Evolutionary conservation across 2,329 filamentous ascomycete genomes (phyloP), one percentile per base, ranked within the genome.

Genomic region (Rutstroemia sp.): DNA sequence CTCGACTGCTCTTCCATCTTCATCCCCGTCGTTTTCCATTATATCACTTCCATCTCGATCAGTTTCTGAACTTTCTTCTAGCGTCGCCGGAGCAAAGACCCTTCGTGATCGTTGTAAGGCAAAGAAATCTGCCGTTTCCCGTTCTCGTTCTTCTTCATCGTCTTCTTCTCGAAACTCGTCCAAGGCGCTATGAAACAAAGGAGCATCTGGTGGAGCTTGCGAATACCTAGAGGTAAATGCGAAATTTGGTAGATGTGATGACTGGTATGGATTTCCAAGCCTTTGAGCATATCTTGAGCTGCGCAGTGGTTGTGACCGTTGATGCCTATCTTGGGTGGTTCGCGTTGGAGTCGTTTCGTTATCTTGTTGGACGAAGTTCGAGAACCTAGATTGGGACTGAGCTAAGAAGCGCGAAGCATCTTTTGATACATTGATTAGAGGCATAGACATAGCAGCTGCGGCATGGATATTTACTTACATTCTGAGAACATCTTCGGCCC

Each of bases 381-480:
- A 89, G 67, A 97, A 78, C 61, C 90, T 87, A 60, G 92, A 95
- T 77, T 96, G 92, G 64, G 92, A 96, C 81, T 97, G 94, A 60
- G 92, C 89, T 67, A 99, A 84, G 72, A 99, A 99, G 65, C 87
- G 87, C 64, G 92, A 97, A 68, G 94, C 94, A 86, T 97, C 94
- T 96, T 96, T 54, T 39, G 21, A 53, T 54, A 25, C 49, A 53
- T 48, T 51, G 39, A 49, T 61, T 60, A 56, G 57, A 57, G 48
- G 17, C 36, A 44, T 39, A 25, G 21, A 48, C 36, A 10, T 25
- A 21, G 19, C 25, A 48, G 25, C 9, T 2, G 14, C 17, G 19
- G 14, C 12, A 27, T 19, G 25, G 14, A 17, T 16, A 7, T 50
- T 49, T 53, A 60, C 67, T 64, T 56, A 68, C 67, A 69, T 64